phyloP scores from a whole-genome alignment of 441 rosid genomes.

The Croton setiger region DNA sequence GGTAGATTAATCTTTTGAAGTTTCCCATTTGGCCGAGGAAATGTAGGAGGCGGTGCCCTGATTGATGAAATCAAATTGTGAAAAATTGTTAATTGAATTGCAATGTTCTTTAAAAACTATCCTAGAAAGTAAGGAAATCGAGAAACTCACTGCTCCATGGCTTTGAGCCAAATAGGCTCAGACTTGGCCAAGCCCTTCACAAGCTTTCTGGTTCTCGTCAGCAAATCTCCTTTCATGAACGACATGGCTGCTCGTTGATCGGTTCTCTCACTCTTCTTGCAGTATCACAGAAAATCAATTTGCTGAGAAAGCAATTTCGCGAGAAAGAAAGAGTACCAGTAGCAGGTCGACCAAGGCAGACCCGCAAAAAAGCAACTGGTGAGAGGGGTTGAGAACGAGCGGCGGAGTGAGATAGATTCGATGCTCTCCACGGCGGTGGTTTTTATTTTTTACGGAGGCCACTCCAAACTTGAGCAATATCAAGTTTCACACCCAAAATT shows the following conservation, averaged over 20 bases:
- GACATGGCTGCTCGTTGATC: slow-evolving; percentile 65
- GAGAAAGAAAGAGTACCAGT: no score
- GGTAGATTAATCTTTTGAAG: slow-evolving; percentile 63
- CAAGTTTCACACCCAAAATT: no score
- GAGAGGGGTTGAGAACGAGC: no score
- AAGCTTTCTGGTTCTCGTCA: slow-evolving; percentile 66
- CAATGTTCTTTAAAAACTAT: neutral
- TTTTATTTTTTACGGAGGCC: no score
- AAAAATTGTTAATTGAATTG: neutral
- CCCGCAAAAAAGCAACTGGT: no score
- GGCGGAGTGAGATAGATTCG: no score
- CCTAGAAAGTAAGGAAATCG: slow-evolving; percentile 12
- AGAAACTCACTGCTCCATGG: slow-evolving; percentile 78
- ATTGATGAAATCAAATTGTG: slow-evolving; percentile 11
- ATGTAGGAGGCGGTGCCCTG: slow-evolving; percentile 82
- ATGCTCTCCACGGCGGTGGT: no score
- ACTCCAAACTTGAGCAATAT: no score
- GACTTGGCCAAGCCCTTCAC: slow-evolving; percentile 78
- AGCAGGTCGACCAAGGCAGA: no score
- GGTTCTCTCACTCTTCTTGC: no score
- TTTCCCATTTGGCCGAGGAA: slow-evolving; percentile 65
- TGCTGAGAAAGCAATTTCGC: no score
- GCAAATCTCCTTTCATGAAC: slow-evolving; percentile 85
- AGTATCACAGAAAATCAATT: no score
- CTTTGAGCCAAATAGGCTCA: slow-evolving; percentile 85